Base-by-base conservation (phyloP, 345 rosid genomes). In the Melastoma malabathricum region DNA sequence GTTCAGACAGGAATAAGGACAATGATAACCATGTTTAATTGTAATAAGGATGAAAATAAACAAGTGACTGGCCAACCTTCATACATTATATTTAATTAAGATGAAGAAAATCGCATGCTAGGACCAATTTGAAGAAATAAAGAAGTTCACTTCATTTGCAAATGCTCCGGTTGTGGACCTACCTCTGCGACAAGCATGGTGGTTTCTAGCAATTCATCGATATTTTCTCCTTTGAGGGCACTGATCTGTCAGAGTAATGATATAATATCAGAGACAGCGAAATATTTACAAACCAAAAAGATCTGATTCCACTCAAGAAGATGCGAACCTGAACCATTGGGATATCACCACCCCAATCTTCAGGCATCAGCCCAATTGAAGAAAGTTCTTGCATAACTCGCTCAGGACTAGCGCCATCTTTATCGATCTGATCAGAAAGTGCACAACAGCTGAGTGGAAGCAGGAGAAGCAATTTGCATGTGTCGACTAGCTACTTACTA, bases 181-280 rank as follows among this genome's bases (percentile, higher is more conserved):
- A 92, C 98, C 95, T 92, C 98, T 15, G 98, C 93, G 63, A 92
- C 98, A 58, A 92, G 98, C 93, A 92, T 82, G 54, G 81, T 76
- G 43, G 93, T 92, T 75, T 92, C 98, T 80, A 92, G 69, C 60
- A 92, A 72, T 61, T 84, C 93, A 70, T 82, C 83, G 15, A 87
- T 22, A 18, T 87, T 82, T 44, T 82, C 75, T 68, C 98, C 96
- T 72, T 82, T 92, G 57, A 92, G 80, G 38, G 98, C 98, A 70
- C 98, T 92, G 64, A 92, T 80, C 98, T 92, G 85, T 79, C 59
- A 61, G 58, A 55, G 41, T 60, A 4, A 62, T 27, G 62, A 59
- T 38, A 64, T 15, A 56, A 38, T 49, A 45, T 64, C 61, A 76
- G 67, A 47, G 6, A 54, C 58, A 52, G 34, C 13, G 31, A 44